Percentiles rank a stretch among this genome's conserved stretches.
Conservation (phyloP, 2,329 filamentous ascomycete species). For the Pseudogymnoascus verrucosus region DNA sequence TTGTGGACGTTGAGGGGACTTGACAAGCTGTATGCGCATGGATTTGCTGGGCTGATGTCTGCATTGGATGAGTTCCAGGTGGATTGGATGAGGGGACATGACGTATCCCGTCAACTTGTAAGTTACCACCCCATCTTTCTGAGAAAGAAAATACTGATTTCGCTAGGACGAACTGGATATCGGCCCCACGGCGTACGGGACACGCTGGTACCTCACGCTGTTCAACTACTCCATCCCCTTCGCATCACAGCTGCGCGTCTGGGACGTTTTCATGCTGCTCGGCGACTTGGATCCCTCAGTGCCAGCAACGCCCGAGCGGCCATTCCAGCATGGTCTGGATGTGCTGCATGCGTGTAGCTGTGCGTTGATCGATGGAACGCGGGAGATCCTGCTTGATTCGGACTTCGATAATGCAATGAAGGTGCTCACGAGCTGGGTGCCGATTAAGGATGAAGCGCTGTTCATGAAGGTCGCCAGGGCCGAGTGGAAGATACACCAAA, state of each 20-base stretch:
- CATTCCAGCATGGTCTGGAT: conserved; percentile 62
- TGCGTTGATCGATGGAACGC: conserved; percentile 81
- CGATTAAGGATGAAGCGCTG: conserved; percentile 86
- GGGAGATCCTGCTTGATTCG: conserved; percentile 79
- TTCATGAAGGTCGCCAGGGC: conserved; percentile 84
- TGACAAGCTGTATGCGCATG: conserved; percentile 72
- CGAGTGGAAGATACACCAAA: conserved; percentile 67
- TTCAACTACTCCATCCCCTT: conserved; percentile 98
- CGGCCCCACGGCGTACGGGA: conserved; percentile 86
- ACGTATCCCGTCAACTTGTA: conserved; percentile 74
- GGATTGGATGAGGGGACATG: conserved; percentile 69
- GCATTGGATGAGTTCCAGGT: conserved; percentile 78
- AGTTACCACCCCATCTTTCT: conserved; percentile 30
- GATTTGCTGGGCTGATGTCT: conserved; percentile 80
- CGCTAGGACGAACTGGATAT: conserved; percentile 66
- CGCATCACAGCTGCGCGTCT: conserved; percentile 84
- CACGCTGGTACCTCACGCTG: conserved; percentile 91
- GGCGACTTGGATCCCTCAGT: conserved; percentile 56
- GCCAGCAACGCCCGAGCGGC: conserved; percentile 25
- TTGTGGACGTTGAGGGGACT: conserved; percentile 86
- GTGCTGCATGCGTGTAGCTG: conserved; percentile 84
- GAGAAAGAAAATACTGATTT: not conserved
- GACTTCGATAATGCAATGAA: conserved; percentile 99
- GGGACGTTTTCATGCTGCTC: conserved; percentile 95
- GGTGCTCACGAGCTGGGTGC: conserved; percentile 85